These are phyloP conservation scores for Saccharum officinarum DNA, from an alignment of 176 grass and related monocot genomes.

Conservation along the genomic window DNA sequence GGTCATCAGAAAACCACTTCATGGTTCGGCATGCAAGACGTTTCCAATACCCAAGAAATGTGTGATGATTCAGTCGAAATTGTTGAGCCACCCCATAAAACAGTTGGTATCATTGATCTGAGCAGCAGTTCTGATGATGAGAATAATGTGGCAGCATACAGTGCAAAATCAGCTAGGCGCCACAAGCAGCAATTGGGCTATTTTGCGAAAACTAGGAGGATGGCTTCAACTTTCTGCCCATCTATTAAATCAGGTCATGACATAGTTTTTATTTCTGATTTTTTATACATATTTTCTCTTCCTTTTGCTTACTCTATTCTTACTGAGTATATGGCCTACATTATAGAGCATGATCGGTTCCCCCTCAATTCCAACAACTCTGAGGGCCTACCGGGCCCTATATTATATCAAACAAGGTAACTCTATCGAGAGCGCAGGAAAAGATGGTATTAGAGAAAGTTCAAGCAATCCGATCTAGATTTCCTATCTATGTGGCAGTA, in stretches of 20 bases:
- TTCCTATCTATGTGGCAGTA: background rate
- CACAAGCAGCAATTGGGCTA: background rate
- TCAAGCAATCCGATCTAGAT: background rate
- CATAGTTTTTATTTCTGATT: background rate
- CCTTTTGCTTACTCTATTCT: background rate
- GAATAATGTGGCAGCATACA: background rate
- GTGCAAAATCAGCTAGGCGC: background rate
- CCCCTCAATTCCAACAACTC: background rate
- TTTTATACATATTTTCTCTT: background rate
- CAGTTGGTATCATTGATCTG: background rate
- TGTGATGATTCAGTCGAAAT: too few relatives aligned
- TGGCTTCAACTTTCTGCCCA: background rate
- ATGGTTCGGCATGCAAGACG: background rate
- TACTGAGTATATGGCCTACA: background rate
- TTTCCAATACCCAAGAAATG: too few relatives aligned
- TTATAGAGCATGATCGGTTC: background rate
- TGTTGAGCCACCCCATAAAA: background rate
- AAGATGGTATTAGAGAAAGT: background rate
- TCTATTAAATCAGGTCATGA: background rate
- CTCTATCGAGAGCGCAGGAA: background rate
- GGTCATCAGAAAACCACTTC: background rate
- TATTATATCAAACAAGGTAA: background rate
- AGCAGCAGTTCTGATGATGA: background rate
- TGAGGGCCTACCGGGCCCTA: background rate
- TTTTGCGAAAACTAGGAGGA: background rate